Evolutionary conservation across 2,329 filamentous ascomycete genomes (phyloP).

Genomic region (Peltaster fructicola): DNA sequence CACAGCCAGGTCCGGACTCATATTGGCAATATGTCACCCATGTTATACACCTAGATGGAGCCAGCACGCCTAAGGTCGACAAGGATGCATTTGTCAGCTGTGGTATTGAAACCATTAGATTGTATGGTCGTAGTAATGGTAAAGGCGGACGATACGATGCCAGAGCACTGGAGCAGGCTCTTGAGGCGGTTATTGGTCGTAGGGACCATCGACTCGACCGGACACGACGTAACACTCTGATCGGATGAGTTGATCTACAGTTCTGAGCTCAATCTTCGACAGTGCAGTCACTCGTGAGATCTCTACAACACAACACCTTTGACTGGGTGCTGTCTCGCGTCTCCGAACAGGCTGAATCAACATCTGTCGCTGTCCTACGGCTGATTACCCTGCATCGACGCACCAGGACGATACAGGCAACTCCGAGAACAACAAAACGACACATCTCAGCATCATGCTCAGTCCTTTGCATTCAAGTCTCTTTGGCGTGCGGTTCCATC

Average conservation of each 20-base stretch:
- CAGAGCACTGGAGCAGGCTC: constrained; percentile 51
- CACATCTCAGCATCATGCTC: no score
- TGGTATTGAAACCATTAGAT: constrained; percentile 59
- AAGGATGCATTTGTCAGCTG: constrained; percentile 41
- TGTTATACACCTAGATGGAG: constrained; percentile 59
- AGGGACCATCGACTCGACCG: constrained; percentile 35
- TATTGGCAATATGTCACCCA: constrained; percentile 64
- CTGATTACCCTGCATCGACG: no score
- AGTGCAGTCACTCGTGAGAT: not conserved
- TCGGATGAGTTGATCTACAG: no score
- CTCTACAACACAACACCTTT: constrained; percentile 5
- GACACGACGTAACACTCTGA: constrained; percentile 43
- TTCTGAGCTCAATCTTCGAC: not conserved
- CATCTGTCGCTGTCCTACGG: no score
- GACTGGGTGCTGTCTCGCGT: no score
- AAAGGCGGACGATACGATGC: constrained; percentile 54
- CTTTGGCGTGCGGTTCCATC: no score
- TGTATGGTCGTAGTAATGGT: constrained; percentile 52
- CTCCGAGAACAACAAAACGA: no score
- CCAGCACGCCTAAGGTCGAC: constrained; percentile 53
- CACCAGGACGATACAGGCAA: no score
- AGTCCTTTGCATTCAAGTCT: no score
- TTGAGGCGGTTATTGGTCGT: constrained; percentile 60
- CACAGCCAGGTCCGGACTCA: constrained; percentile 20
- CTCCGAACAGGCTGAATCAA: no score